Evolutionary conservation across 2,329 filamentous ascomycete genomes (phyloP).

Genomic region (Cytospora leucostoma): DNA sequence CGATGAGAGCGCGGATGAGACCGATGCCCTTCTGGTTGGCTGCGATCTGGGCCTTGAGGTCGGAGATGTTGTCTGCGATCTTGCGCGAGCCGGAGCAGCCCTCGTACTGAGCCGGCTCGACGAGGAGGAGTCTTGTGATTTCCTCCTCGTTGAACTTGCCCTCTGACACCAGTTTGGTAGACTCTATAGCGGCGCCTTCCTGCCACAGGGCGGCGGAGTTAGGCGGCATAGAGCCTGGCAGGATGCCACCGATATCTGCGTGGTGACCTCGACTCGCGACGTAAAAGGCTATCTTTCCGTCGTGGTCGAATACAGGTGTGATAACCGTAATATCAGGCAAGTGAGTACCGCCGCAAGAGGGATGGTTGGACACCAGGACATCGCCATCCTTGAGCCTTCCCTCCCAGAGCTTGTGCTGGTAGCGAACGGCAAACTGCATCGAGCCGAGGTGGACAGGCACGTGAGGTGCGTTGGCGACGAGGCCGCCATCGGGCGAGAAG

Average conservation of each 20-base stretch:
- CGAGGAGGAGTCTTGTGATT: slow-evolving; percentile 64
- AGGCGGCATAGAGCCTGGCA: slow-evolving; percentile 75
- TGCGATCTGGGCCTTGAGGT: slow-evolving; percentile 74
- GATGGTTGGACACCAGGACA: slow-evolving; percentile 41
- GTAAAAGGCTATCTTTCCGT: slow-evolving; percentile 40
- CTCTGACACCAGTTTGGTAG: slow-evolving; percentile 64
- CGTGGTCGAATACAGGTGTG: slow-evolving; percentile 43
- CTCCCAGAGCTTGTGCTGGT: slow-evolving; percentile 69
- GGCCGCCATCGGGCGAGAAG: slow-evolving; percentile 71
- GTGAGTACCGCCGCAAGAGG: slow-evolving; percentile 41
- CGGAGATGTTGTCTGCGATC: slow-evolving; percentile 71
- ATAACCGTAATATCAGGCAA: slow-evolving; percentile 43
- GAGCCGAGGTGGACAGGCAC: slow-evolving; percentile 75
- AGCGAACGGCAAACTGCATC: slow-evolving; percentile 77
- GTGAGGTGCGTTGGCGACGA: slow-evolving; percentile 76
- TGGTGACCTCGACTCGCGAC: slow-evolving; percentile 70
- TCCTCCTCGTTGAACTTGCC: slow-evolving; percentile 71
- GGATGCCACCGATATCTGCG: slow-evolving; percentile 56
- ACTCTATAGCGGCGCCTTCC: slow-evolving; percentile 60
- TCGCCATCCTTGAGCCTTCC: slow-evolving; percentile 39
- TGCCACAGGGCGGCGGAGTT: slow-evolving; percentile 62
- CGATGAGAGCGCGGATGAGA: slow-evolving; percentile 69
- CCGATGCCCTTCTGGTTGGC: slow-evolving; percentile 76
- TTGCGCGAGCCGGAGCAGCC: slow-evolving; percentile 69
- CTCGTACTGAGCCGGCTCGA: slow-evolving; percentile 66